A percentile compares a stretch with the other conserved stretches of the same genome.
phyloP scores from a whole-genome alignment of 2,329 filamentous ascomycete species.

The Stachybotrys elegans region DNA sequence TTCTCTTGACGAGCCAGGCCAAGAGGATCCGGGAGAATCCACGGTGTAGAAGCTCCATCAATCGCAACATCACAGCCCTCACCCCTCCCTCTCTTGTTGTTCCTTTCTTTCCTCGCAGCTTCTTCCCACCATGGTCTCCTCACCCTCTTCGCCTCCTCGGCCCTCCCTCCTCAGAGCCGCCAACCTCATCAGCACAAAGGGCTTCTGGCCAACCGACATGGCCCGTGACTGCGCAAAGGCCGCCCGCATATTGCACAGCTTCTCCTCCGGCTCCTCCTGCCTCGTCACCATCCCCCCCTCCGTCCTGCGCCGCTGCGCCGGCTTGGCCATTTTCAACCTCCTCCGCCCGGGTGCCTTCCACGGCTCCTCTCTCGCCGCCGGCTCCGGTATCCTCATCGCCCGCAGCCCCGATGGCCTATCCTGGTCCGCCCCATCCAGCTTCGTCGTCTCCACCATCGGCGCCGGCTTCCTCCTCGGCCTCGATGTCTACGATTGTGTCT shows the following conservation, averaged over 20 bases:
- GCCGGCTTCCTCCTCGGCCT: constrained; percentile 68
- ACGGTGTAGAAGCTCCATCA: no score
- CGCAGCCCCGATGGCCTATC: constrained; percentile 51
- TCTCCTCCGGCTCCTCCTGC: constrained; percentile 33
- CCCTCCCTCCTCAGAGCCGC: constrained; percentile 64
- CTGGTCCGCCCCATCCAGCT: constrained; percentile 70
- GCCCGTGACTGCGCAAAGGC: constrained; percentile 74
- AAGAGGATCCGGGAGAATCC: no score
- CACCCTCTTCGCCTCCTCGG: no score
- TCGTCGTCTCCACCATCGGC: constrained; percentile 65
- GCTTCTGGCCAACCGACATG: constrained; percentile 70
- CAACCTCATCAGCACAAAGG: constrained; percentile 65
- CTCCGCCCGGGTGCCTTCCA: constrained; percentile 54
- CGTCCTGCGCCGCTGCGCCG: constrained; percentile 50
- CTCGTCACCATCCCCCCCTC: constrained; percentile 32
- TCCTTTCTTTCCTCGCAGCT: no score
- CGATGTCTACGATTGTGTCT: constrained; percentile 72
- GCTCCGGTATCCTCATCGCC: constrained; percentile 54
- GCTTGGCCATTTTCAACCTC: constrained; percentile 58
- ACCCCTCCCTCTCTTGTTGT: no score
- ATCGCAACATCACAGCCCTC: no score
- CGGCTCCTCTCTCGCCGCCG: constrained; percentile 52
- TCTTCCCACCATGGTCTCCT: no score
- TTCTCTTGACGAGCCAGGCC: no score
- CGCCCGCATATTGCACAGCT: constrained; percentile 67